phyloP scores from a whole-genome alignment of 768 basidiomycete genomes.

The Mycena latifolia region DNA sequence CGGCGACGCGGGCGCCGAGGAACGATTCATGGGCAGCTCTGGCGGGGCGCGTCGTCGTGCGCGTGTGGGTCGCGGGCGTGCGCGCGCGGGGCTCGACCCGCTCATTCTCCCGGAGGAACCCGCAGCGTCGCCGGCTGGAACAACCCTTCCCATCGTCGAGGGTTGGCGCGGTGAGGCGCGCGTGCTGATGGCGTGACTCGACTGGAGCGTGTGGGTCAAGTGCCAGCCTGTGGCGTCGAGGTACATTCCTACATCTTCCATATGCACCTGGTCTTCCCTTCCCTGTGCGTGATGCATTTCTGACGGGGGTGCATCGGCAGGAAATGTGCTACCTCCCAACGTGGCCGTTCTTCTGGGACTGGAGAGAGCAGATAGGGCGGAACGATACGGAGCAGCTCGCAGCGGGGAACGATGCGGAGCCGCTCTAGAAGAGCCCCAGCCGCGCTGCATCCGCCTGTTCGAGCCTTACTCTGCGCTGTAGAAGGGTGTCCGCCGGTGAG shows the following conservation, averaged over 20 bases:
- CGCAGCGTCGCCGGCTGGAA: no score
- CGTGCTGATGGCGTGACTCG: slow-evolving; percentile 25
- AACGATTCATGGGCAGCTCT: slow-evolving; percentile 47
- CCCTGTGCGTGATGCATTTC: no score
- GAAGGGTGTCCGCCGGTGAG: no score
- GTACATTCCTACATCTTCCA: background rate
- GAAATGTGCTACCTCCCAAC: slow-evolving; percentile 29
- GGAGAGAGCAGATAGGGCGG: no score
- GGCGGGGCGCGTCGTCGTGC: slow-evolving; percentile 37
- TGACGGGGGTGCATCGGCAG: no score
- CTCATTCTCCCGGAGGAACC: background rate
- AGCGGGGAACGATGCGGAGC: no score
- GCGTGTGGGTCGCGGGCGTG: slow-evolving; percentile 30
- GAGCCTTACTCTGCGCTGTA: slow-evolving; percentile 6
- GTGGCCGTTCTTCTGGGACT: slow-evolving; percentile 18
- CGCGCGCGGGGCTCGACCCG: slow-evolving; percentile 21
- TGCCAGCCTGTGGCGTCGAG: slow-evolving; percentile 25
- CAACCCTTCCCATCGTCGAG: background rate
- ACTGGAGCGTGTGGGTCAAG: slow-evolving; percentile 36
- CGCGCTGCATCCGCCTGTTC: slow-evolving; percentile 3
- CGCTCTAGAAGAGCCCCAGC: slow-evolving; percentile 8
- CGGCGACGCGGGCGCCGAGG: slow-evolving; percentile 3
- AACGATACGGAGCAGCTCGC: no score
- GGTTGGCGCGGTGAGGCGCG: slow-evolving; percentile 5
- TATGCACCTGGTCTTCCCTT: no score